Percentiles rank a stretch among this genome's conserved stretches.
phyloP scores from a whole-genome alignment of 257 asterid genomes.

The Phtheirospermum japonicum region DNA sequence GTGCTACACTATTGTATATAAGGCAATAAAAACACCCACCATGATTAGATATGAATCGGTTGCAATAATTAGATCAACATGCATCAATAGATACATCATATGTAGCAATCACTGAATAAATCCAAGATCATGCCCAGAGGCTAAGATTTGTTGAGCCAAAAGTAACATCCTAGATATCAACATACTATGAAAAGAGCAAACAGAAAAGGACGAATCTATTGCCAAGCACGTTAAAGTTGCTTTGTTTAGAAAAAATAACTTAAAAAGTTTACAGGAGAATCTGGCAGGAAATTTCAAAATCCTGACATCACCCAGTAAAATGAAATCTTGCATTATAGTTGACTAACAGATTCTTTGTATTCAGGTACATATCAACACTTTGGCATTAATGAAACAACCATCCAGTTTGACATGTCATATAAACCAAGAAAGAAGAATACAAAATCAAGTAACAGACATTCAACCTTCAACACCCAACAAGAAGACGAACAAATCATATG shows the following conservation, averaged over 20 bases:
- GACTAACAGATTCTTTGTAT: background rate
- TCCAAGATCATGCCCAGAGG: background rate
- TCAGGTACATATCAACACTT: background rate
- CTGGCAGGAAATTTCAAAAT: conserved; percentile 14
- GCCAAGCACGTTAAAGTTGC: conserved; percentile 23
- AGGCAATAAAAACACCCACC: conserved; percentile 1
- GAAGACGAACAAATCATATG: conserved; percentile 9
- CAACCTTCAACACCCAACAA: conserved; percentile 21
- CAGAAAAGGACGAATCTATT: conserved; percentile 18
- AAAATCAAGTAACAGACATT: background rate
- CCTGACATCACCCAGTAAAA: conserved; percentile 18
- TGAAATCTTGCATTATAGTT: no score
- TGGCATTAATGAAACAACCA: conserved; percentile 3
- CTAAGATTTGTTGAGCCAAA: background rate
- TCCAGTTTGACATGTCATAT: background rate
- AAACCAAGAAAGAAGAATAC: background rate
- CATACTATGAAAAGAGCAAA: conserved; percentile 9
- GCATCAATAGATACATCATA: background rate
- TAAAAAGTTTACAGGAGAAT: conserved; percentile 5
- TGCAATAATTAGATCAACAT: background rate
- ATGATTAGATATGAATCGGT: background rate
- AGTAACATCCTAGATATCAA: conserved; percentile 2
- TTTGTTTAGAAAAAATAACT: conserved; percentile 10
- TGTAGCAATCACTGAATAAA: background rate
- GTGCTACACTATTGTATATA: background rate